phyloP scores from a whole-genome alignment of 2,329 filamentous ascomycete species.

The Fusarium pseudocircinatum region DNA sequence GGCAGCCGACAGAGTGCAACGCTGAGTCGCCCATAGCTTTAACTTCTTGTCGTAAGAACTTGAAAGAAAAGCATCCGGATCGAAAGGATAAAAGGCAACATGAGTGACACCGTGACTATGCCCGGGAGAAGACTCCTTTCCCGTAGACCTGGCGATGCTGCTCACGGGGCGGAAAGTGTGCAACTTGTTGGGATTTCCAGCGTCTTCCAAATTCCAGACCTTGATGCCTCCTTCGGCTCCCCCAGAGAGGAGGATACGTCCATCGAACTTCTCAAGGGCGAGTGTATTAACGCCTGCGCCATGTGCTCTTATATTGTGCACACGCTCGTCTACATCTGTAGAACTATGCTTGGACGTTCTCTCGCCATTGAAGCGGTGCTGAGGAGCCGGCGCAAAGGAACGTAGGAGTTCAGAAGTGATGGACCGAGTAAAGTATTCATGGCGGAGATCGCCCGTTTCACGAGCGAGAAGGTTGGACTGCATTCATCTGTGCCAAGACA shows the following conservation, averaged over 20 bases:
- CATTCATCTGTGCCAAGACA: conserved; percentile 58
- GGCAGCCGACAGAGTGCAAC: conserved; percentile 67
- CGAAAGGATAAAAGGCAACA: conserved; percentile 81
- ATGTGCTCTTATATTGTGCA: conserved; percentile 69
- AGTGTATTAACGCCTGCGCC: conserved; percentile 81
- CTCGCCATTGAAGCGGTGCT: conserved; percentile 75
- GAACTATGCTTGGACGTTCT: conserved; percentile 19
- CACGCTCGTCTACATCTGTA: conserved; percentile 42
- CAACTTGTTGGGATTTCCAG: conserved; percentile 54
- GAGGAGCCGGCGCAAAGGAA: conserved; percentile 73
- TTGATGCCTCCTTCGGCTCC: conserved; percentile 86
- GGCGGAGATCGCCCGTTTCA: conserved; percentile 73
- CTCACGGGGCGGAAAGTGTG: conserved; percentile 65
- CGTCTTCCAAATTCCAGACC: conserved; percentile 84
- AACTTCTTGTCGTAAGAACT: conserved; percentile 81
- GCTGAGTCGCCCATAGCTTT: conserved; percentile 77
- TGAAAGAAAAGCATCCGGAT: conserved; percentile 78
- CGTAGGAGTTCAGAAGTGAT: conserved; percentile 73
- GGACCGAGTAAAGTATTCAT: conserved; percentile 70
- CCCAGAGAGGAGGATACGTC: conserved; percentile 79
- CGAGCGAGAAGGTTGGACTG: conserved; percentile 82
- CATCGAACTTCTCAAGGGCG: conserved; percentile 83
- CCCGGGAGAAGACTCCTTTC: conserved; percentile 43
- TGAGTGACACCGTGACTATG: conserved; percentile 80
- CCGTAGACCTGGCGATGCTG: conserved; percentile 57